Evolutionary conservation across 1,139 yeast species (phyloP), one percentile per base, ranked within the genome.

Genomic region (Lodderomyces jiufengensis): DNA sequence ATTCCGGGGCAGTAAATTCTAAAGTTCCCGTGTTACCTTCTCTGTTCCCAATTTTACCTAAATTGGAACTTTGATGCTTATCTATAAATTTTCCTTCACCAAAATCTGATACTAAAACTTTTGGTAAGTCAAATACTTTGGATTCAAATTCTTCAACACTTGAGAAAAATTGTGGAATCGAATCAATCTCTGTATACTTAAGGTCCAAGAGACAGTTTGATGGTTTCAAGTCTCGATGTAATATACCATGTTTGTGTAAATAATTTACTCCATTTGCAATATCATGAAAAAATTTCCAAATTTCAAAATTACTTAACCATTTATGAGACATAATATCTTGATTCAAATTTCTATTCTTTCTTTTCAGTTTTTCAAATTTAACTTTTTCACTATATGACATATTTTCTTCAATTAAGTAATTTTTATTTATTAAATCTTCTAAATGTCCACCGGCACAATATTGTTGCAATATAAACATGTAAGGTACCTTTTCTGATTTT

Each of bases 361-460:
- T 41, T 32, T 47, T 52, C 25, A 44, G 36, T 11, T 63, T 41
- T 39, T 57, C 61, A 37, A 43, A 22, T 30, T 57, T 48, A 31
- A 61, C 47, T 49, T 55, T 50, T 45, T 65, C 62, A 46, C 56
- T 52, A 49, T 52, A 46, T 5, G 62, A 40, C 43, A 59, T 38
- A 18, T 43, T 36, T 21, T 48, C 40, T 15, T 60, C 61, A 9
- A 46, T 39, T 29, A 48, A 51, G 38, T 54, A 65, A 32, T 57
- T 54, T n/a, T 54, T 53, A 9, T 54, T 47, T 5, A 85, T 71
- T 47, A 82, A 71, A 39, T 78, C 84, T 49, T 87, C 95, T 36
- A 87, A 58, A 35, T 87, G 87, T 0, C 96, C 96, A 9, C 95
- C 95, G 36, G 77, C 83, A 54, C 95, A 87, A 53, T 83, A 87